A percentile compares a stretch with the other conserved stretches of the same genome.
phyloP scores from a whole-genome alignment of 768 basidiomycete species.

The Paxillus rubicundulus region DNA sequence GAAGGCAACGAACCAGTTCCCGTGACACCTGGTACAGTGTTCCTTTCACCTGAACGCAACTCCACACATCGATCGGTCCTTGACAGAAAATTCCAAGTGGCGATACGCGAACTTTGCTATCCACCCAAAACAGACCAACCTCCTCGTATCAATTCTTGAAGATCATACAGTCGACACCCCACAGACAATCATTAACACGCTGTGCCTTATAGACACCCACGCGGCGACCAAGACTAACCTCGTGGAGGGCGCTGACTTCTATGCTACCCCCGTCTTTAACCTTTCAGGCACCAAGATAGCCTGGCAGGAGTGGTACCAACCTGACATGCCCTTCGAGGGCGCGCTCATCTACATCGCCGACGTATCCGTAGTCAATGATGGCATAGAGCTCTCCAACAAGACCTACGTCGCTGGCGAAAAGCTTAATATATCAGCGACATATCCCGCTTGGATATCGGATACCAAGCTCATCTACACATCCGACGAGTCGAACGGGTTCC shows the following conservation, averaged over 20 bases:
- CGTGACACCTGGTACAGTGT: slow-evolving; percentile 53
- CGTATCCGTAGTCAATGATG: slow-evolving; percentile 16
- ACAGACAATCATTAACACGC: slow-evolving; percentile 41
- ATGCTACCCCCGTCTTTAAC: slow-evolving; percentile 53
- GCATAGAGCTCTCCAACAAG: slow-evolving; percentile 30
- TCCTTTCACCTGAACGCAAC: slow-evolving; percentile 7
- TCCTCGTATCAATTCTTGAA: slow-evolving; percentile 61
- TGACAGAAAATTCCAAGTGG: slow-evolving; percentile 30
- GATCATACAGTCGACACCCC: slow-evolving; percentile 55
- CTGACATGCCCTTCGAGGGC: slow-evolving; percentile 69
- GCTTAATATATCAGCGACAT: slow-evolving; percentile 35
- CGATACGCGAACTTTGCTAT: slow-evolving; percentile 49
- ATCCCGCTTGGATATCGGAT: slow-evolving; percentile 40
- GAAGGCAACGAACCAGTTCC: slow-evolving; percentile 36
- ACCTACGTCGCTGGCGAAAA: slow-evolving; percentile 48
- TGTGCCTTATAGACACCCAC: slow-evolving; percentile 52
- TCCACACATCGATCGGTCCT: neutral
- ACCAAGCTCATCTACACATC: slow-evolving; percentile 55
- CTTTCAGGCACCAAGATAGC: slow-evolving; percentile 51
- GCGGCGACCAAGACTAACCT: slow-evolving; percentile 41
- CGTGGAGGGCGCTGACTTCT: slow-evolving; percentile 61
- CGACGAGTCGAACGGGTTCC: slow-evolving; percentile 56
- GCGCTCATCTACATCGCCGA: slow-evolving; percentile 50
- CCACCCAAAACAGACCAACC: slow-evolving; percentile 47
- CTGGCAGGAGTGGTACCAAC: slow-evolving; percentile 65